phyloP scores from a whole-genome alignment of 495 filamentous ascomycete species.

The Neurospora tetrasperma region DNA sequence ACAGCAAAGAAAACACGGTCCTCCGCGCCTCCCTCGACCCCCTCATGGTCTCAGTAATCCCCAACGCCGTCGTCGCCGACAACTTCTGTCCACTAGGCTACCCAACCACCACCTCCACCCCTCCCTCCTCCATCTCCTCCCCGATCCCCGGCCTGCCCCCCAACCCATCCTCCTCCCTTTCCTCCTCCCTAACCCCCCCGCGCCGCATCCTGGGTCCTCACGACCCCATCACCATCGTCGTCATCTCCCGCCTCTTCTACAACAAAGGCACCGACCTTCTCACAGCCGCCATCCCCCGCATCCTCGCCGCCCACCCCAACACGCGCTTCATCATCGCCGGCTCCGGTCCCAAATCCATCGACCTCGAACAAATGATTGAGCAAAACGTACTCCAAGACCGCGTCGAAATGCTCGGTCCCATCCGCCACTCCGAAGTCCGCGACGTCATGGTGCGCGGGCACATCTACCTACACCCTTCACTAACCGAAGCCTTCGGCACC shows the following conservation, averaged over 20 bases:
- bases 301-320: slow-evolving; percentile 77
- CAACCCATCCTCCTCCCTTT: slow-evolving; percentile 12
- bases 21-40: slow-evolving; percentile 90
- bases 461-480: slow-evolving; percentile 88
- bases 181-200: neutral
- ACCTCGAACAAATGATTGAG: slow-evolving; percentile 96
- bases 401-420: slow-evolving; percentile 80
- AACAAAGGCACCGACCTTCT: slow-evolving; percentile 97
- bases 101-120: slow-evolving; percentile 22
- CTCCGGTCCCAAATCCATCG: slow-evolving; percentile 91
- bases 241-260: slow-evolving; percentile 95
- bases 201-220: slow-evolving; percentile 53
- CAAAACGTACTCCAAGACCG: slow-evolving; percentile 89
- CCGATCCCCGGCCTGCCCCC: slow-evolving; percentile 2
- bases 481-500: slow-evolving; percentile 95
- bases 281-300: slow-evolving; percentile 87
- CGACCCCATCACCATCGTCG: slow-evolving; percentile 89
- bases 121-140: slow-evolving; percentile 21
- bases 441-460: slow-evolving; percentile 98
- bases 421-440: slow-evolving; percentile 91
- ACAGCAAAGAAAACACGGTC: slow-evolving; percentile 95
- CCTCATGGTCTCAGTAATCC: slow-evolving; percentile 93
- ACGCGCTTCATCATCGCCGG: slow-evolving; percentile 96
- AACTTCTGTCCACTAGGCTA: slow-evolving; percentile 69
- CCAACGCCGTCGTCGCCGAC: slow-evolving; percentile 92